Evolutionary conservation across 257 asterid species (phyloP).

Genomic region (Solanum etuberosum): DNA sequence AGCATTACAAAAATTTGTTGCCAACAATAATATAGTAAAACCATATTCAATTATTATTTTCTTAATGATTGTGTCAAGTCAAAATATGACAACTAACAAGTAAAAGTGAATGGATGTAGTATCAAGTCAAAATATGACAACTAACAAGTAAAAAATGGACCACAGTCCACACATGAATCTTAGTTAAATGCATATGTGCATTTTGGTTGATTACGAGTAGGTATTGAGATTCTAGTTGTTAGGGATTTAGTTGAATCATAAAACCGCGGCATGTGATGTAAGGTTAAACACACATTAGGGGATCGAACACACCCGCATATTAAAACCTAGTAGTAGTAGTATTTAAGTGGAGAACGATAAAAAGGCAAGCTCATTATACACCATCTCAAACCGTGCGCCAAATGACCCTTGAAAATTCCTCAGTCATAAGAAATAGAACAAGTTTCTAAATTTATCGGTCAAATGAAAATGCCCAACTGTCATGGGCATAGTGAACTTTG

Average conservation of each 20-base stretch:
- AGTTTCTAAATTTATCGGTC: neutral
- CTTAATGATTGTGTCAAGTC: no score
- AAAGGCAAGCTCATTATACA: neutral
- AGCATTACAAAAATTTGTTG: no score
- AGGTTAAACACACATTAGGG: neutral
- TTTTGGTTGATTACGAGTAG: neutral
- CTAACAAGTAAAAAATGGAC: neutral
- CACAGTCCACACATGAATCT: neutral
- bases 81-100: no score
- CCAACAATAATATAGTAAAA: no score
- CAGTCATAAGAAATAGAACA: neutral
- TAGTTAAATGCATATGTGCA: neutral
- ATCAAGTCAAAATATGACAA: no score
- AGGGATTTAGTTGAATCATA: neutral
- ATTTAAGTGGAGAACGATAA: neutral
- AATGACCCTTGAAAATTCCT: neutral
- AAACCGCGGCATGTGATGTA: neutral
- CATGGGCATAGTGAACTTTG: neutral
- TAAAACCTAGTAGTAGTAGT: neutral
- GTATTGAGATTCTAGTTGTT: neutral
- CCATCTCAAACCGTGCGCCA: neutral
- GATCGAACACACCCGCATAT: neutral
- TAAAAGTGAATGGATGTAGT: no score
- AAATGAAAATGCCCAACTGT: neutral
- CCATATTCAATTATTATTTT: no score